Evolutionary conservation across 164 flowering plant species (phyloP).

Genomic region (Annona cherimola): DNA sequence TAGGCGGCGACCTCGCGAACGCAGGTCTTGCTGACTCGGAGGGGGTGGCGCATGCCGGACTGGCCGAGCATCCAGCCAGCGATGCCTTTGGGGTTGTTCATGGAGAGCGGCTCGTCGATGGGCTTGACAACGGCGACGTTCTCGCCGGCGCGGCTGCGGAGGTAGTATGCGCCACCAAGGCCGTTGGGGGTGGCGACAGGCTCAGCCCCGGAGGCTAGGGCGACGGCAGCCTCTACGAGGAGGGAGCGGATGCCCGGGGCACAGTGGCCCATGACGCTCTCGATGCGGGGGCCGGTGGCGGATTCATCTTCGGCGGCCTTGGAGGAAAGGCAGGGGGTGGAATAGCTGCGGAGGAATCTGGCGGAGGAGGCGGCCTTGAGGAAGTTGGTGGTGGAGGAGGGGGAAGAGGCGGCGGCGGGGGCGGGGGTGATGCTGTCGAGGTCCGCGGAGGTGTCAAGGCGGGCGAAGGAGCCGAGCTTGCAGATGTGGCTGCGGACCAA

Average conservation of each 20-base stretch:
- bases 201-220: conserved; percentile 52
- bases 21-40: conserved; percentile 69
- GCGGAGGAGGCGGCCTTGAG: conserved; percentile 21
- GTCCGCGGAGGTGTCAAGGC: conserved; percentile 35
- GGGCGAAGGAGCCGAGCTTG: conserved; percentile 57
- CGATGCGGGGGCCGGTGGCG: conserved; percentile 31
- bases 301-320: conserved; percentile 29
- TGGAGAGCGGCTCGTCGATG: conserved; percentile 60
- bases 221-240: conserved; percentile 64
- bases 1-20: conserved; percentile 81
- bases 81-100: conserved; percentile 63
- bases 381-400: conserved; percentile 16
- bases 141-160: conserved; percentile 35
- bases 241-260: conserved; percentile 44
- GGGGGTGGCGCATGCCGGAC: conserved; percentile 55
- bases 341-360: conserved; percentile 52
- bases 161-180: conserved; percentile 71
- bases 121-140: conserved; percentile 79
- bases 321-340: conserved; percentile 73
- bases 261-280: conserved; percentile 45
- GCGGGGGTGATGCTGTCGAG: conserved; percentile 25
- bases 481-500: conserved; percentile 45
- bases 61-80: conserved; percentile 53
- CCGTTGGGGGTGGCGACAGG: conserved; percentile 49
- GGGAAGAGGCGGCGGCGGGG: conserved; percentile 31